phyloP scores from a whole-genome alignment of 805 yeast genomes.

The Sugiyamaella chiloensis region DNA sequence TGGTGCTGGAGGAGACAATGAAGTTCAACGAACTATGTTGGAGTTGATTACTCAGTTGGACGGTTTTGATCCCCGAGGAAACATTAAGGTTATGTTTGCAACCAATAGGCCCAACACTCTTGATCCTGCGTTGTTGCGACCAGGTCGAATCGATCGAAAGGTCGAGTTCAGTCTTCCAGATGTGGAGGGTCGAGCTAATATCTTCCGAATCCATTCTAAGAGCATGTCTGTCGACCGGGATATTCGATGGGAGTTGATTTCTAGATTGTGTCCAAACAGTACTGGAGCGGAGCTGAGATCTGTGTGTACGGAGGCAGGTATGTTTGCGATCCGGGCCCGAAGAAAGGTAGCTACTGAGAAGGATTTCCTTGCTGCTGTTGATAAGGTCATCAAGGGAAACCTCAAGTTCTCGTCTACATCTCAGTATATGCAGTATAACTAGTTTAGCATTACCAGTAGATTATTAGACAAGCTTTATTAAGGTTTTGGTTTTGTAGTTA shows the following conservation, averaged over 20 bases:
- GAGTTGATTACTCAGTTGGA: constrained; percentile 96
- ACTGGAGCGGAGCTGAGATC: constrained; percentile 99
- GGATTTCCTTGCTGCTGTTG: constrained; percentile 96
- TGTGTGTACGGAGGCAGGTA: constrained; percentile 99
- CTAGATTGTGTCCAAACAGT: constrained; percentile 95
- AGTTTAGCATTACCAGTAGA: constrained; percentile 19
- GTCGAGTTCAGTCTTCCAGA: constrained; percentile 97
- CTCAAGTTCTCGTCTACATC: constrained; percentile 96
- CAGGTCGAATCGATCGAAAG: constrained; percentile 98
- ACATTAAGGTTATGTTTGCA: constrained; percentile 98
- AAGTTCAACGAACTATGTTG: constrained; percentile 98
- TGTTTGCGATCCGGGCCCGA: constrained; percentile 98
- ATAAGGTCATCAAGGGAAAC: constrained; percentile 97
- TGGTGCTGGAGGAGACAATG: constrained; percentile 99
- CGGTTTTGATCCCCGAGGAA: constrained; percentile 98
- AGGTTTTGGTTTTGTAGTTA: neutral
- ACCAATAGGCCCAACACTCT: constrained; percentile 97
- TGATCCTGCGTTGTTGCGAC: constrained; percentile 96
- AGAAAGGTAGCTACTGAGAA: constrained; percentile 97
- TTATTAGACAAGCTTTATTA: neutral
- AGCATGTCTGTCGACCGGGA: constrained; percentile 97
- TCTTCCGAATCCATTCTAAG: constrained; percentile 94
- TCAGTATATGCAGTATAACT: constrained; percentile 98
- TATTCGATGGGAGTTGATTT: constrained; percentile 97
- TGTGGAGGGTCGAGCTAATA: constrained; percentile 95